Evolutionary conservation across 1,284 basidiomycete genomes (phyloP), one percentile per base, ranked within the genome.

Genomic region (Rhodotorula sp.): DNA sequence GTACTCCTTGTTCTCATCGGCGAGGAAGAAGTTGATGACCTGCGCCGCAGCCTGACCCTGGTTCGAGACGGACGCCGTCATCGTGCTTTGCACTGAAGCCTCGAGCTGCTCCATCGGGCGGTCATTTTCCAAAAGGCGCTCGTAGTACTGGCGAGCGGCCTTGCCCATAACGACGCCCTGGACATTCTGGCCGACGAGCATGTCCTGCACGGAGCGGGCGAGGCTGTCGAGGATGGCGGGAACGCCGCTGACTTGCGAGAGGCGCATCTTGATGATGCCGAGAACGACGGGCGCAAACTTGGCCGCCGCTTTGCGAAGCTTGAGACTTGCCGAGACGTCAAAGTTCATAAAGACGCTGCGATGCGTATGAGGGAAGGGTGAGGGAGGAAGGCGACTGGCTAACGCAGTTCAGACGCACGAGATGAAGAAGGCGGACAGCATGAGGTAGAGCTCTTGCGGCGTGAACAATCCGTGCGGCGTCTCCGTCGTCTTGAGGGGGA

Each of bases 401-500:
- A 32, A 20, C 29, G 15, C 19, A 22, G n/a, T n/a, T n/a, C n/a
- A n/a, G 13, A 36, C 36, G 36, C 36, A 36, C 36, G 36, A 34
- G 53, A 66, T 71, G 68, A 70, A 74, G 24, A 69, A 62, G 20
- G 62, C 69, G 34, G 62, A 82, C 9, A 91, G 83, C 60, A 87
- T 85, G 34, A 83, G 80, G 76, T 85, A 89, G 46, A 92, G 79
- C 77, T 90, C 84, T 44, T 81, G 74, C 27, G 87, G 84, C 2
- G 87, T 87, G 77, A 87, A 88, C 53, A 82, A 81, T 39, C 88
- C 90, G 34, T 81, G 79, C 13, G 84, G 82, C 32, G 84, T 78
- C 13, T 82, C 74, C 55, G 83, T 83, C 0, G 84, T 85, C 81
- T 90, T 91, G 67, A 93, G 81, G 20, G 83, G 80, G 59, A 93